Evolutionary conservation across 345 rosid genomes (phyloP), one percentile per base, ranked within the genome.

Genomic region (Bruguiera gymnorhiza): DNA sequence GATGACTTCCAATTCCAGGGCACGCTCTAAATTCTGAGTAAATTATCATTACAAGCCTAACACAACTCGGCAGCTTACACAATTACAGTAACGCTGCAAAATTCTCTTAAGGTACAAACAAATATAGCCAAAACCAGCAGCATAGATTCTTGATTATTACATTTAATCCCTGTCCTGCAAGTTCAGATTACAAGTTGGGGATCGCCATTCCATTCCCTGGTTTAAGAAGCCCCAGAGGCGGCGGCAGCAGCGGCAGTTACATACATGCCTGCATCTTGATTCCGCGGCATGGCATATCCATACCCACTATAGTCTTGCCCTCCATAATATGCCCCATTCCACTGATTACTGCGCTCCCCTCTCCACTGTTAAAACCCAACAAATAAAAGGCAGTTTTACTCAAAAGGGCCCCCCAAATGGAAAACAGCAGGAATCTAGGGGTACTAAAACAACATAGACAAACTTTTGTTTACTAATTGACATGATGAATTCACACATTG

Each of bases 251-350:
- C 86, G 52, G 81, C 86, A 56, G 81, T 13, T 8, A 43, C 81
- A 66, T 87, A 79, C 75, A 73, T 78, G 84, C 77, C 71, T 13
- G 86, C 82, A 65, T 84, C 89, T 66, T 84, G 89, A 72, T 76
- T 83, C 19, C 67, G 65, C 13, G 77, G 71, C 60, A 70, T 75
- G 63, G 83, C 82, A 64, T 90, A 82, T 54, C 93, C 89, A 66
- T 86, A 83, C 52, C 86, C 87, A 56, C 83, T 79, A 60, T 86
- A 87, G 51, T 84, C 86, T 64, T 87, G 89, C 66, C 88, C 93
- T 74, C 92, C 84, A 31, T 81, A 73, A 77, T 90, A 82, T 70
- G 77, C 86, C 51, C 96, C 98, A 27, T 87, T 86, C 97, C 97
- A 89, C 61, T 89, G 96, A 76, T 70, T 86, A 46, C 83, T 65